Conservation (phyloP, 2,329 filamentous ascomycete genomes). For the Phaeosphaeria sp. region DNA sequence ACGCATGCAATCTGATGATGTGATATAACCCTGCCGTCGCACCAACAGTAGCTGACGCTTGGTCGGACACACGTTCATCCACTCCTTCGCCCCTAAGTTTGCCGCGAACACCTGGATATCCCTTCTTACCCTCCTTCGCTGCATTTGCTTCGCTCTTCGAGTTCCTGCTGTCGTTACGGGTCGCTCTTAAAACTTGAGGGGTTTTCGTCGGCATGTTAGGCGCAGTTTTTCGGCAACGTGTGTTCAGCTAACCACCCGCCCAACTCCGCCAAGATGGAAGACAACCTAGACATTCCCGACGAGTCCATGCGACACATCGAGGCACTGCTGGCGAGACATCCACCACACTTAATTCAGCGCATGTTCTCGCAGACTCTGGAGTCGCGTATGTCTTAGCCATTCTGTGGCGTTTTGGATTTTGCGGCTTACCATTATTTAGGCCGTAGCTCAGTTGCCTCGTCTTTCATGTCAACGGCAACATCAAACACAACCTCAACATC, state of each 20-base stretch:
- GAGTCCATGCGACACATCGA: slow-evolving; percentile 48
- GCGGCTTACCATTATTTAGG: slow-evolving; percentile 34
- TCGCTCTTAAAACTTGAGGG: slow-evolving; percentile 1
- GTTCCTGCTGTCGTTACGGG: slow-evolving; percentile 3
- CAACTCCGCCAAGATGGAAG: slow-evolving; percentile 37
- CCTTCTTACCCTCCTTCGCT: slow-evolving; percentile 29
- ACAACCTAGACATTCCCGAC: slow-evolving; percentile 43
- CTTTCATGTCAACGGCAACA: slow-evolving; percentile 40
- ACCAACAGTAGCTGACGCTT: slow-evolving; percentile 42
- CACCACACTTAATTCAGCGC: slow-evolving; percentile 43
- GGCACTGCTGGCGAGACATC: slow-evolving; percentile 43
- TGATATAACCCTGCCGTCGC: slow-evolving; percentile 46
- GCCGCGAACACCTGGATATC: slow-evolving; percentile 24
- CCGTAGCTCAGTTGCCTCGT: slow-evolving; percentile 42
- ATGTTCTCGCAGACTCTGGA: slow-evolving; percentile 48
- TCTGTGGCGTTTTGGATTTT: not conserved
- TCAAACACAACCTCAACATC: slow-evolving; percentile 36
- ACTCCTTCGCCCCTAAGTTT: slow-evolving; percentile 35
- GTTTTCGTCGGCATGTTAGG: slow-evolving; percentile 26
- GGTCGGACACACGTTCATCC: slow-evolving; percentile 41
- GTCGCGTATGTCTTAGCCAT: slow-evolving; percentile 34
- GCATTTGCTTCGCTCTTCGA: slow-evolving; percentile 6
- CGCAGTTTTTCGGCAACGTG: slow-evolving; percentile 10
- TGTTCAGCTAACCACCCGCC: slow-evolving; percentile 16
- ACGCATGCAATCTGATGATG: slow-evolving; percentile 40